Base-by-base conservation (phyloP, 108 stramenopile genomes). In the Discostella stelligeroides region DNA sequence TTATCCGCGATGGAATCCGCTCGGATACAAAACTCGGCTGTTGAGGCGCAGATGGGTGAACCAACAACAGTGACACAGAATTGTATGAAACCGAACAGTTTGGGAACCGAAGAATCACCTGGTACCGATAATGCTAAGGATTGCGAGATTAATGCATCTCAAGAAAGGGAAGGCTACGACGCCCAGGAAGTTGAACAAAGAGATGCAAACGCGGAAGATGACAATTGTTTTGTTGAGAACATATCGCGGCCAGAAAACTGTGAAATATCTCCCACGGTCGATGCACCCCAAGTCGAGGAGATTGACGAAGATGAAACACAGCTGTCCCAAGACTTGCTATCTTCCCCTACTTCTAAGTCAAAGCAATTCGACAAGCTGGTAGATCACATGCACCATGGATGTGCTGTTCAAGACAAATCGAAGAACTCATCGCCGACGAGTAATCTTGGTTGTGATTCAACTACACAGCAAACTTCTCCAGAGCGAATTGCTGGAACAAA, bases 261-360 rank as follows among this genome's bases (percentile, higher is more conserved):
- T 51, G 25, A 24, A 37, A 56, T 14, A 27, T 18, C 55, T 29
- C 12, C 55, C 43, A n/a, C 2, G 43, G 14, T 10, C 7, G 55
- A 17, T 27, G 34, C n/a, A 12, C 25, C 37, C 7, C 38, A 20
- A 39, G 37, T 58, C 27, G 57, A 41, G 29, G 59, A 60, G 43
- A 38, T 39, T 3, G 46, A 47, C 10, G 70, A 48, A 20, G 39
- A 15, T 13, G 15, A 23, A 51, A 63, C 57, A n/a, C 71, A 72
- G 24, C 63, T 43, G 54, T 71, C 69, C 6, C 76, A 70, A 40
- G 76, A 78, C 70, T 53, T 78, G 38, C 59, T 78, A 40, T 57
- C 54, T 6, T 7, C 54, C 39, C 46, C 62, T 69, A 42, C 47
- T 14, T 0, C 27, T 13, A 29, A 60, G 14, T 29, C 68, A 23